phyloP scores from a whole-genome alignment of 768 basidiomycete species.

The Tubosaeta sp. region DNA sequence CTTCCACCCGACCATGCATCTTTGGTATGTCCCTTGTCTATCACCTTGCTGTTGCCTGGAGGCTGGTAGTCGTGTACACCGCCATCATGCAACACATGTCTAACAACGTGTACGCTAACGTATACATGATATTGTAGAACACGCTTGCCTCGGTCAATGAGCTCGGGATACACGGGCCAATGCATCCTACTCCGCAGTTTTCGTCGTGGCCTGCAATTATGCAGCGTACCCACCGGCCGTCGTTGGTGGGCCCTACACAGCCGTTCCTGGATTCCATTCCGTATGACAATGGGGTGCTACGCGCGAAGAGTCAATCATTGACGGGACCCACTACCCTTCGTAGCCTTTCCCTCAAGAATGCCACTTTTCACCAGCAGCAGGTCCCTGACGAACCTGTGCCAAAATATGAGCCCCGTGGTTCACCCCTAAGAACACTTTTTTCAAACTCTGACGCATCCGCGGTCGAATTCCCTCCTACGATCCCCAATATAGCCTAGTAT shows the following conservation, averaged over 20 bases:
- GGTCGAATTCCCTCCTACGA: too few species aligned
- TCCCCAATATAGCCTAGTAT: too few species aligned
- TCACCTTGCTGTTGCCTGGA: slow-evolving; percentile 19
- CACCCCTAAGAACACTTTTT: too few species aligned
- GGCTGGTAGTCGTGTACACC: slow-evolving; percentile 8
- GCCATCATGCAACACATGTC: slow-evolving; percentile 11
- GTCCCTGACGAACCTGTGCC: slow-evolving; percentile 35
- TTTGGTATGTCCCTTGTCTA: slow-evolving; percentile 14
- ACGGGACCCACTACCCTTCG: slow-evolving; percentile 35
- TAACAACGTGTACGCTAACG: slow-evolving; percentile 10
- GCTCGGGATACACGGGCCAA: slow-evolving; percentile 17
- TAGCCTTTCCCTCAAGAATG: slow-evolving; percentile 22
- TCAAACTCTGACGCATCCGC: too few species aligned
- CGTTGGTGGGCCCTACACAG: slow-evolving; percentile 5
- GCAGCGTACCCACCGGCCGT: slow-evolving; percentile 29
- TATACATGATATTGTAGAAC: slow-evolving; percentile 7
- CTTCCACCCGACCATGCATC: slow-evolving; percentile 7
- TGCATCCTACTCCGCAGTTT: slow-evolving; percentile 36
- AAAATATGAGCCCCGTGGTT: slow-evolving; percentile 31
- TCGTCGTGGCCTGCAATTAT: slow-evolving; percentile 59
- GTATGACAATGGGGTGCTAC: slow-evolving; percentile 2
- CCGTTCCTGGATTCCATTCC: slow-evolving; percentile 8
- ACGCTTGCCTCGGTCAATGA: slow-evolving; percentile 24
- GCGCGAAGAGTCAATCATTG: slow-evolving; percentile 30
- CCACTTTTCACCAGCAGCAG: slow-evolving; percentile 14